A percentile compares a stretch with the other conserved stretches of the same genome.
Evolutionary conservation across 441 rosid genomes (phyloP).

Genomic region (Adansonia grandidieri): DNA sequence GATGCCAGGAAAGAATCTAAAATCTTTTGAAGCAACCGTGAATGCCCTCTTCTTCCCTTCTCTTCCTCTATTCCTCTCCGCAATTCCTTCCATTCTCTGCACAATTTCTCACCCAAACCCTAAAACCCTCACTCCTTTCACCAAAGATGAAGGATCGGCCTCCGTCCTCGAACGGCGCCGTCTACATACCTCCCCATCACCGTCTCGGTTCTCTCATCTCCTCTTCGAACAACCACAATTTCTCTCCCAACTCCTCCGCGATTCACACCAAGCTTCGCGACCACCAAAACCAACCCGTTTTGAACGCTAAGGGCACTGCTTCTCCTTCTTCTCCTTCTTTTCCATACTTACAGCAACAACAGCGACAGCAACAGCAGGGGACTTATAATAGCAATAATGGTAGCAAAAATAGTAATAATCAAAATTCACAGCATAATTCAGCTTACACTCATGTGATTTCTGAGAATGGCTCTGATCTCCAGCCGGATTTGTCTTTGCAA

Average conservation of each 20-base stretch:
- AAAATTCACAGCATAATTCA: constrained; percentile 29
- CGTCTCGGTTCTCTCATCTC: constrained; percentile 61
- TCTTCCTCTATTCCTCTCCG: not conserved
- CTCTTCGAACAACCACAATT: constrained; percentile 30
- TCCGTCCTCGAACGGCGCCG: constrained; percentile 57
- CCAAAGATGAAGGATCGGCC: constrained; percentile 73
- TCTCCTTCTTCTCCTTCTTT: constrained; percentile 1
- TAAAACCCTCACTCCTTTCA: constrained; percentile 33
- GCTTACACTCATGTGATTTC: constrained; percentile 37
- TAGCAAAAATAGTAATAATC: constrained; percentile 15
- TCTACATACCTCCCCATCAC: constrained; percentile 83
- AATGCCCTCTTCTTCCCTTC: not conserved
- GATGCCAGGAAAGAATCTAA: not conserved
- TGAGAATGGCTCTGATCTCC: constrained; percentile 53
- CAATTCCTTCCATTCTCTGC: constrained; percentile 14
- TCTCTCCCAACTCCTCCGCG: constrained; percentile 36
- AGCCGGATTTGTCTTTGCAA: constrained; percentile 34
- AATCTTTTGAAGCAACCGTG: constrained; percentile 8
- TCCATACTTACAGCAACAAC: constrained; percentile 33
- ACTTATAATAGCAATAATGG: constrained; percentile 16
- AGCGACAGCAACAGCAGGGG: constrained; percentile 21
- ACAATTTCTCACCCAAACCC: constrained; percentile 29
- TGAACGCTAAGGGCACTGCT: constrained; percentile 30
- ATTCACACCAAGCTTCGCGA: constrained; percentile 37
- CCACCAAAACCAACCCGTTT: constrained; percentile 30